Evolutionary conservation across 257 asterid genomes (phyloP).

Genomic region (Prunella vulgaris): DNA sequence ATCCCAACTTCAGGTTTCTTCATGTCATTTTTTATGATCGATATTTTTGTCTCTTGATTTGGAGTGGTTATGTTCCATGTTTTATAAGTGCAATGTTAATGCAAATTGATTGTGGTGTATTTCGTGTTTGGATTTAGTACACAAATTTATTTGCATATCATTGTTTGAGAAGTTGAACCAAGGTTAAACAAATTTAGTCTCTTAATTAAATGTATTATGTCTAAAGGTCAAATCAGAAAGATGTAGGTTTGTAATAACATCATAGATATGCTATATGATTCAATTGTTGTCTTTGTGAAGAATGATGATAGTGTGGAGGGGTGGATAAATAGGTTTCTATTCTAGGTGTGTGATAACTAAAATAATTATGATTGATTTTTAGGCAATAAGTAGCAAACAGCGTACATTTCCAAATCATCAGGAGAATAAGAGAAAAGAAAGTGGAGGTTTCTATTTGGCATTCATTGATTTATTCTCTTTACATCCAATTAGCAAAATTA

Average conservation of each 20-base stretch:
- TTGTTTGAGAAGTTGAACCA: not conserved
- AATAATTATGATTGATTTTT: not conserved
- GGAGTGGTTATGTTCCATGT: not conserved
- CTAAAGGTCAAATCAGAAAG: not conserved
- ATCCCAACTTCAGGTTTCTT: conserved; percentile 84
- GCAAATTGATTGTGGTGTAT: not conserved
- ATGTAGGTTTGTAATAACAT: not conserved
- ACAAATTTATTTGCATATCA: not conserved
- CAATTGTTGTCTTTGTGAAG: not conserved
- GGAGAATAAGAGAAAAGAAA: not conserved
- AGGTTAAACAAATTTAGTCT: too few species aligned
- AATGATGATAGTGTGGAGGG: not conserved
- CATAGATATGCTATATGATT: not conserved
- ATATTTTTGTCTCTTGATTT: not conserved
- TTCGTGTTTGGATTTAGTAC: not conserved
- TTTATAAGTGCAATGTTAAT: not conserved
- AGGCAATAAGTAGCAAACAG: not conserved
- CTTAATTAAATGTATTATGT: not conserved
- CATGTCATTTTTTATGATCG: not conserved
- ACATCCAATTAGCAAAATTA: not conserved
- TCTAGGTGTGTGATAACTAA: not conserved
- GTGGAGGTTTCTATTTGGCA: not conserved
- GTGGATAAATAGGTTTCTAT: not conserved
- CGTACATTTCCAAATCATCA: not conserved
- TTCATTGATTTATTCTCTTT: not conserved